A percentile compares a stretch with the other conserved stretches of the same genome.
Conservation (phyloP, 768 basidiomycete species). For the Suillus cothurnatus region DNA sequence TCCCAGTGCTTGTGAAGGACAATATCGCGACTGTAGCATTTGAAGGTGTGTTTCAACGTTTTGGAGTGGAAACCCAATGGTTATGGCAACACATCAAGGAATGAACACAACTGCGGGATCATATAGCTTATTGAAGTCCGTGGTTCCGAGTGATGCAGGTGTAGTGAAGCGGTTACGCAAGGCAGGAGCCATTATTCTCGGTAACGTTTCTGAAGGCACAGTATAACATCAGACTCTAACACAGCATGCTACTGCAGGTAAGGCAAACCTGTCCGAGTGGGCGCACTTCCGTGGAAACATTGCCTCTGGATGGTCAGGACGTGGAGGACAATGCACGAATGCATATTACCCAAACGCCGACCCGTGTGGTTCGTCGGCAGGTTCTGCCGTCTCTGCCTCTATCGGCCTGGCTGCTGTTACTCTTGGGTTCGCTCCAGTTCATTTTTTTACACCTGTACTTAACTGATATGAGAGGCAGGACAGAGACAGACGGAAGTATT, state of each 20-base stretch:
- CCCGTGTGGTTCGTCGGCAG: slow-evolving; percentile 61
- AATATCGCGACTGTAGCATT: slow-evolving; percentile 34
- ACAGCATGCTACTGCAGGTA: slow-evolving; percentile 36
- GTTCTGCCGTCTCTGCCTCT: slow-evolving; percentile 55
- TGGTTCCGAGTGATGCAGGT: slow-evolving; percentile 37
- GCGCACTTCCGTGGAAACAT: slow-evolving; percentile 49
- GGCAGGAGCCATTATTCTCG: slow-evolving; percentile 39
- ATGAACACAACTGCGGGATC: slow-evolving; percentile 47
- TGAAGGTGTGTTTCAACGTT: slow-evolving; percentile 21
- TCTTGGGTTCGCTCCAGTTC: slow-evolving; percentile 33
- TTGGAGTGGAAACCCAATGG: too few relatives aligned
- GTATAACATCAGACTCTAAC: neutral
- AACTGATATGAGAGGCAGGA: slow-evolving; percentile 17
- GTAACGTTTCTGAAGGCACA: slow-evolving; percentile 12
- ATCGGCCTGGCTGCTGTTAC: slow-evolving; percentile 53
- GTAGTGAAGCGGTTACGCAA: slow-evolving; percentile 33
- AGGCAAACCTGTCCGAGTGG: slow-evolving; percentile 58
- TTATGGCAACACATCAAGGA: slow-evolving; percentile 21
- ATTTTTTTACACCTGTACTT: neutral
- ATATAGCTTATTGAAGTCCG: slow-evolving; percentile 36
- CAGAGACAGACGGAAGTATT: slow-evolving; percentile 59
- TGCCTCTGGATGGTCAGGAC: slow-evolving; percentile 59
- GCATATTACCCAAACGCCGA: slow-evolving; percentile 54
- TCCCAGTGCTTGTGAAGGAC: slow-evolving; percentile 41
- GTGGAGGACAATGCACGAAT: slow-evolving; percentile 51